Evolutionary conservation across 2,329 filamentous ascomycete genomes (phyloP).

Genomic region (Neofusicoccum umdonicola): DNA sequence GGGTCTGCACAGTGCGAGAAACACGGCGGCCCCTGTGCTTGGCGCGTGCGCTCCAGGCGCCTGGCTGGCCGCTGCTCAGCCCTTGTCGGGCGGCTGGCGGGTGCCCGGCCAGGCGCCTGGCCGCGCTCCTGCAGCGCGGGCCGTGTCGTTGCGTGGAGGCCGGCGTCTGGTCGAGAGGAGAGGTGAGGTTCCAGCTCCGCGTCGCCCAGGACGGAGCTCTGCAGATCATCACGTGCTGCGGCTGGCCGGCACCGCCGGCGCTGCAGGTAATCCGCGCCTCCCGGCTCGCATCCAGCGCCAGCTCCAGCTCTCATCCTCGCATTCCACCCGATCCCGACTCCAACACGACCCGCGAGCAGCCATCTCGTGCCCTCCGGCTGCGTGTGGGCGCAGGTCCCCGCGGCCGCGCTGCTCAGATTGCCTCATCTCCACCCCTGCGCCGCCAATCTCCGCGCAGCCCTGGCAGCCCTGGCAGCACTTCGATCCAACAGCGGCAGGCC

Average conservation of each 20-base stretch:
- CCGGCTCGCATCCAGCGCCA: not conserved
- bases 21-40: not conserved
- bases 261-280: not conserved
- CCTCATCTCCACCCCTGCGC: not conserved
- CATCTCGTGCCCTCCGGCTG: not conserved
- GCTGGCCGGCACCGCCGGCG: constrained; percentile 2
- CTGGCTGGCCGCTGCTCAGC: not conserved
- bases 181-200: constrained; percentile 7
- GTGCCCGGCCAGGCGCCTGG: not conserved
- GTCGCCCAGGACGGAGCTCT: not conserved
- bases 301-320: not conserved
- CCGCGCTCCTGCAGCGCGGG: not conserved
- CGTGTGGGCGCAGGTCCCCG: not conserved
- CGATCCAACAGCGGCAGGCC: not conserved
- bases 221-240: constrained; percentile 11
- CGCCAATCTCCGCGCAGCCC: not conserved
- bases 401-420: not conserved
- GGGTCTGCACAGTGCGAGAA: not conserved
- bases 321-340: not conserved
- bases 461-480: too few relatives aligned
- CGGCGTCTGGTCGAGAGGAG: not conserved
- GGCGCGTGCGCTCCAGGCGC: not conserved
- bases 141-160: not conserved
- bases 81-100: too few relatives aligned
- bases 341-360: not conserved